Percentiles rank a stretch among this genome's conserved stretches.
Evolutionary conservation across 116 monocot species (phyloP).

Genomic region (Thalassia testudinum): DNA sequence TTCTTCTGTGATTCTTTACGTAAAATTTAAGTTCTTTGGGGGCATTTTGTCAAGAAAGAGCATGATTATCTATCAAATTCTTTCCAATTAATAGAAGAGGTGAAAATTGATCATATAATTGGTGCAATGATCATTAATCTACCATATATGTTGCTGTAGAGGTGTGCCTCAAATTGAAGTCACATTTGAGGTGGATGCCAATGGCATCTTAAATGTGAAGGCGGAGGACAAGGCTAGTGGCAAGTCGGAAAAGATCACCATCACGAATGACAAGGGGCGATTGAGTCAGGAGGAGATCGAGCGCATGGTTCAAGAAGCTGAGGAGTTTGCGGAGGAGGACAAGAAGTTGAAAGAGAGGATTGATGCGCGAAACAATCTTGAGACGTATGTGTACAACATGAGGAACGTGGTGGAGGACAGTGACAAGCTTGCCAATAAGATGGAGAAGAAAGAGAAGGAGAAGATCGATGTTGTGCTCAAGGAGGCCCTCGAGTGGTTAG

Average conservation of each 20-base stretch:
- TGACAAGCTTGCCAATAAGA: constrained; percentile 62
- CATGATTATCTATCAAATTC: too few relatives aligned
- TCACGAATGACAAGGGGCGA: constrained; percentile 67
- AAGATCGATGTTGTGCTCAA: constrained; percentile 28
- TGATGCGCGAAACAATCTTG: constrained; percentile 51
- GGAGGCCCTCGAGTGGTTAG: constrained; percentile 39
- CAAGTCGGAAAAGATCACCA: constrained; percentile 60
- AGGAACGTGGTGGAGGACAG: constrained; percentile 55
- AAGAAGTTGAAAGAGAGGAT: constrained; percentile 71
- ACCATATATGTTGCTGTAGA: constrained; percentile 16
- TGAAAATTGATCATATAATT: too few relatives aligned
- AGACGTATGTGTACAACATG: constrained; percentile 70
- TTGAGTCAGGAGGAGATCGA: constrained; percentile 75
- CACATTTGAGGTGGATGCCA: constrained; percentile 66
- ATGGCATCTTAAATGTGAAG: constrained; percentile 57
- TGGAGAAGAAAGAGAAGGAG: constrained; percentile 65
- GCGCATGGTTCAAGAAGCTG: constrained; percentile 60
- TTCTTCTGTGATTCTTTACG: too few relatives aligned
- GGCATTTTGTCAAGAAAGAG: too few relatives aligned
- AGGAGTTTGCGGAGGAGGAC: constrained; percentile 65
- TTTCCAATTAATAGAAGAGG: too few relatives aligned
- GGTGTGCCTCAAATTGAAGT: constrained; percentile 60
- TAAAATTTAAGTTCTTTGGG: too few relatives aligned
- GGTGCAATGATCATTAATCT: too few relatives aligned
- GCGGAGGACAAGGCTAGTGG: constrained; percentile 57